These are phyloP conservation scores for Podaxis sp. DNA, from an alignment of 768 basidiomycete species.

Conservation along the genomic window DNA sequence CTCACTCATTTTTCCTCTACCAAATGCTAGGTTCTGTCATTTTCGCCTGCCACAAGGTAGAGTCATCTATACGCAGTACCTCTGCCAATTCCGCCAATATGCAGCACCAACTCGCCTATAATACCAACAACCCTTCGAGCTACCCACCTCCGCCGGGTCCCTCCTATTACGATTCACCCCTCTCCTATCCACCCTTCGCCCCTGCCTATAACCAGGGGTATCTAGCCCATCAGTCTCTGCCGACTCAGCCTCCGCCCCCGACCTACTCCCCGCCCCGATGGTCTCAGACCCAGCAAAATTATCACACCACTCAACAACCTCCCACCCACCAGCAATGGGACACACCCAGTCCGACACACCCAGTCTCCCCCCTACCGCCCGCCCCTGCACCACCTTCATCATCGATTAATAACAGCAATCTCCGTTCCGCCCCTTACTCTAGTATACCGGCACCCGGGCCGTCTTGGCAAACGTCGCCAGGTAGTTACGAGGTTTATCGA, in stretches of 20 bases:
- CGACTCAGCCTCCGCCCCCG: constrained; percentile 24
- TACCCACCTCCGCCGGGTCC: constrained; percentile 31
- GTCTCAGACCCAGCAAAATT: constrained; percentile 23
- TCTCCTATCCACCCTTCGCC: constrained; percentile 33
- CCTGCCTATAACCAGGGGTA: constrained; percentile 32
- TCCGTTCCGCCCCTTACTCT: constrained; percentile 7
- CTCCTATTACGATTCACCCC: constrained; percentile 37
- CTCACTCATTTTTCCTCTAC: constrained; percentile 21
- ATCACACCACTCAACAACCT: not conserved
- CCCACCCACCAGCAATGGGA: constrained; percentile 5
- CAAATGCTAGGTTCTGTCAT: constrained; percentile 52
- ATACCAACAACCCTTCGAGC: constrained; percentile 18
- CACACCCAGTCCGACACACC: constrained; percentile 21
- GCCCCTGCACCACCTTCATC: constrained; percentile 7
- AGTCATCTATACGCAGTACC: constrained; percentile 37
- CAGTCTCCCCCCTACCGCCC: constrained; percentile 24
- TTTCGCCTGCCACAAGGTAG: constrained; percentile 70
- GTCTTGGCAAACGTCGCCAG: constrained; percentile 5
- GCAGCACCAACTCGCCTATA: constrained; percentile 41
- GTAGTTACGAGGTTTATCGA: constrained; percentile 16
- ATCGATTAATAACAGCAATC: constrained; percentile 1
- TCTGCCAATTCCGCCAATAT: constrained; percentile 35
- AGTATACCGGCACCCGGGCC: constrained; percentile 2
- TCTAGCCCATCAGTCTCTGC: constrained; percentile 31
- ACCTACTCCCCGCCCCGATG: constrained; percentile 41